Evolutionary conservation across 306 rosid species (phyloP), one percentile per base, ranked within the genome.

Genomic region (Vigna reflexopilosa): DNA sequence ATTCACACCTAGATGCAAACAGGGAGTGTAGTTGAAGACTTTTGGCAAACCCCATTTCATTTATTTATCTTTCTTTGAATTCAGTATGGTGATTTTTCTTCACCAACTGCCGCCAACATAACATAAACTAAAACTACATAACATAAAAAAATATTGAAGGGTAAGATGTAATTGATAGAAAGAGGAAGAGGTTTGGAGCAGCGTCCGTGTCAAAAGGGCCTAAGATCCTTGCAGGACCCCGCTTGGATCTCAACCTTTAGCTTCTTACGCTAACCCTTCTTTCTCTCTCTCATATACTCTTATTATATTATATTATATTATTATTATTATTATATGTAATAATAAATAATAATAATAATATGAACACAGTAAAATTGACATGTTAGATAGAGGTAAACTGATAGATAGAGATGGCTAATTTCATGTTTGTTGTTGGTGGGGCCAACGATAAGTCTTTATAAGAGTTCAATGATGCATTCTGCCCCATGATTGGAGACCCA

Each of bases 401-500:
- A 69, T 26, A 24, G 26, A 24, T 10, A 38, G 77, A 44, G 74
- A 59, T 44, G 48, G 70, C 44, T 70, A 10, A 38, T 24, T 52
- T 54, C 9, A 34, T 63, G 4, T 38, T 51, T 8, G 19, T 80
- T 78, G 67, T 59, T 61, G 86, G 84, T 56, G 83, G 90, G 89
- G 59, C 36, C 97, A 91, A 82, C 73, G 2, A 34, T 42, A 40
- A 11, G 52, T 48, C 78, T 80, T 78, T 56, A 45, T 26, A 75
- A 77, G 76, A 44, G 73, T 78, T 51, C 75, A 87, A 87, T 89
- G 84, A 90, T 92, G 89, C 22, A 81, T 88, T 87, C 84, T 89
- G 86, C 91, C 91, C 88, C 89, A 81, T 84, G 90, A 86, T 85
- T 86, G 78, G 82, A 63, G 82, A 70, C 88, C 87, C 87, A 80